Percentiles rank a stretch among this genome's conserved stretches.
These are phyloP conservation scores for Coemansia asiatica DNA, from an alignment of 192 early-diverging fungal species.

Conservation along the genomic window DNA sequence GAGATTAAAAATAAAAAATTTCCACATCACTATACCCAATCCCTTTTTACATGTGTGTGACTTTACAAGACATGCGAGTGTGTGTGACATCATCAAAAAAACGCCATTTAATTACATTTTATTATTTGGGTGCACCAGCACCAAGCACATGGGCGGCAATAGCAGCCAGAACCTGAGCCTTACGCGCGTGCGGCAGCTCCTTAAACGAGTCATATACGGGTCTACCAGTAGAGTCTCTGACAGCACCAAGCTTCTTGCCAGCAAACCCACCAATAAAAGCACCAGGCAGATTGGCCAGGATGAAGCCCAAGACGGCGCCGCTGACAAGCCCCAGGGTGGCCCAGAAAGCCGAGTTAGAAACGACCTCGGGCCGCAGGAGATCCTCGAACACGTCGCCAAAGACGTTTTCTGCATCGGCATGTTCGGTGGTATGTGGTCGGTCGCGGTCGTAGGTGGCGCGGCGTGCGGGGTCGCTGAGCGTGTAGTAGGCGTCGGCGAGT, in stretches of 20 bases:
- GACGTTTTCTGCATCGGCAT: constrained; percentile 61
- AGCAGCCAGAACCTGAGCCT: constrained; percentile 58
- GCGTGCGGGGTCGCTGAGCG: constrained; percentile 58
- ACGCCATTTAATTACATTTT: no score
- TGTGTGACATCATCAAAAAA: no score
- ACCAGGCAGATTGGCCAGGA: constrained; percentile 65
- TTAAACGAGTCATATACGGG: constrained; percentile 62
- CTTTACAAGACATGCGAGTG: background rate
- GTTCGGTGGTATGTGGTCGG: constrained; percentile 22
- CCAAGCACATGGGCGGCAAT: constrained; percentile 51
- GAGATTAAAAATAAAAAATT: no score
- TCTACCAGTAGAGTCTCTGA: constrained; percentile 66
- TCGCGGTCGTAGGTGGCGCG: constrained; percentile 58
- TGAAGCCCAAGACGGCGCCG: constrained; percentile 75
- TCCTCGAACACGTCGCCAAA: constrained; percentile 85
- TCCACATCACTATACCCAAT: no score
- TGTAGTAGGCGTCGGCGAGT: constrained; percentile 79
- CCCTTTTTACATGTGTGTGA: no score
- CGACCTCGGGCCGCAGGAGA: constrained; percentile 70
- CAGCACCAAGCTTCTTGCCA: constrained; percentile 61
- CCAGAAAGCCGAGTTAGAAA: constrained; percentile 58
- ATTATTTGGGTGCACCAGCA: constrained; percentile 9
- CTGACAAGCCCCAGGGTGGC: constrained; percentile 60
- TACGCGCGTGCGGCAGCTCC: constrained; percentile 59
- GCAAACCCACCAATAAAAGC: constrained; percentile 60